A percentile compares a stretch with the other conserved stretches of the same genome.
Evolutionary conservation across 169 alveolate species (phyloP).

Genomic region (Cryptosporidium baileyi): DNA sequence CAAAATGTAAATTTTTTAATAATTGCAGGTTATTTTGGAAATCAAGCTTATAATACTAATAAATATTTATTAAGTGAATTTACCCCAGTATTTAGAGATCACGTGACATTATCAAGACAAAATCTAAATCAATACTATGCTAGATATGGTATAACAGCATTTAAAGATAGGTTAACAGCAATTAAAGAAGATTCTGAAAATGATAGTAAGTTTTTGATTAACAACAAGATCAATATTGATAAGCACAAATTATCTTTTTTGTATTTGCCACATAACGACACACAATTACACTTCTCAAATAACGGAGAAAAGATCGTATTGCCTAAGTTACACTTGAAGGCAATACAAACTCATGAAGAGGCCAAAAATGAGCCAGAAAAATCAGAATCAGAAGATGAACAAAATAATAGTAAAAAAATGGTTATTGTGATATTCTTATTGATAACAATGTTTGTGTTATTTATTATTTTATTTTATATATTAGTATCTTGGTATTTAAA

Average conservation of each 20-base stretch:
- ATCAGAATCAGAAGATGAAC: constrained; percentile 6
- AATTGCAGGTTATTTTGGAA: constrained; percentile 38
- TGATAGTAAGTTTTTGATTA: neutral
- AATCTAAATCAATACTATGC: constrained; percentile 57
- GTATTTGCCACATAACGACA: constrained; percentile 48
- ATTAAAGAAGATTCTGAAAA: neutral
- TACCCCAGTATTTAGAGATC: constrained; percentile 18
- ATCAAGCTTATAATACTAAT: neutral
- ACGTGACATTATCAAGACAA: constrained; percentile 26
- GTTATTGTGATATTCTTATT: constrained; percentile 7
- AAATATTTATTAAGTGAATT: neutral
- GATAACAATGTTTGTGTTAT: constrained; percentile 2
- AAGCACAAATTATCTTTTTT: constrained; percentile 18
- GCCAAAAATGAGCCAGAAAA: constrained; percentile 33
- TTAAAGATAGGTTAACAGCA: constrained; percentile 34
- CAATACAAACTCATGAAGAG: constrained; percentile 62
- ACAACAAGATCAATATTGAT: constrained; percentile 24
- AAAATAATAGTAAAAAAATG: neutral
- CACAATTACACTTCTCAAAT: neutral
- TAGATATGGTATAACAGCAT: constrained; percentile 44
- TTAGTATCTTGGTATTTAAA: constrained; percentile 29
- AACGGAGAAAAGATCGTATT: neutral
- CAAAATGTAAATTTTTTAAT: constrained; percentile 25
- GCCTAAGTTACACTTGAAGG: constrained; percentile 51
- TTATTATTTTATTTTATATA: constrained; percentile 14